These are phyloP conservation scores for Aphanomyces invadans DNA, from an alignment of 352 stramenopile genomes.

Conservation along the genomic window DNA sequence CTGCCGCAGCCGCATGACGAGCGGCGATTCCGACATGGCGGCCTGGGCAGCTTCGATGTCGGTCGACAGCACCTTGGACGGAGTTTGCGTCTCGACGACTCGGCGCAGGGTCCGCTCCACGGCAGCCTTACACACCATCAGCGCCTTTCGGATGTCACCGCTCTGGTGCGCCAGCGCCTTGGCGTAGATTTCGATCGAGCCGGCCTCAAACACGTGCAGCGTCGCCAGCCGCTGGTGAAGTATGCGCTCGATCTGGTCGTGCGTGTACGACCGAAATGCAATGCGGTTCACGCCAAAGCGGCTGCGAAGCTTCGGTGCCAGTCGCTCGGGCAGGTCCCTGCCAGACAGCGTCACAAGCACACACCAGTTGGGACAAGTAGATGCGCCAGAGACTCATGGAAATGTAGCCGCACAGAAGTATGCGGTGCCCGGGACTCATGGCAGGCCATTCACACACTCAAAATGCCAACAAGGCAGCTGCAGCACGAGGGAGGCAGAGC, in stretches of 20 bases:
- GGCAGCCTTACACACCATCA: conserved; percentile 60
- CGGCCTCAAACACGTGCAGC: conserved; percentile 47
- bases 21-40: conserved; percentile 45
- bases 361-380: too few relatives aligned
- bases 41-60: conserved; percentile 49
- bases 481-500: not conserved
- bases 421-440: too few relatives aligned
- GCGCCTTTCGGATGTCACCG: conserved; percentile 52
- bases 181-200: conserved; percentile 54
- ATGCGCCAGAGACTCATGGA: too few relatives aligned
- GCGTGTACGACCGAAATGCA: conserved; percentile 58
- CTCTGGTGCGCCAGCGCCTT: conserved; percentile 61
- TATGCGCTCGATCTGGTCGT: conserved; percentile 54
- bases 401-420: too few relatives aligned
- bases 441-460: too few relatives aligned
- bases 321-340: conserved; percentile 52
- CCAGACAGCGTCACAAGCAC: too few relatives aligned
- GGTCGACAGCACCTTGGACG: conserved; percentile 39
- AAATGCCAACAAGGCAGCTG: not conserved
- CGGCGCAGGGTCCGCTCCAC: conserved; percentile 47
- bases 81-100: conserved; percentile 16
- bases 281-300: conserved; percentile 55
- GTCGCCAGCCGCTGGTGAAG: conserved; percentile 48
- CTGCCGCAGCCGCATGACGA: conserved; percentile 41
- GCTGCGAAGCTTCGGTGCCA: conserved; percentile 62